Conservation (phyloP, 2,329 filamentous ascomycete genomes). For the Fusarium azukiicola region DNA sequence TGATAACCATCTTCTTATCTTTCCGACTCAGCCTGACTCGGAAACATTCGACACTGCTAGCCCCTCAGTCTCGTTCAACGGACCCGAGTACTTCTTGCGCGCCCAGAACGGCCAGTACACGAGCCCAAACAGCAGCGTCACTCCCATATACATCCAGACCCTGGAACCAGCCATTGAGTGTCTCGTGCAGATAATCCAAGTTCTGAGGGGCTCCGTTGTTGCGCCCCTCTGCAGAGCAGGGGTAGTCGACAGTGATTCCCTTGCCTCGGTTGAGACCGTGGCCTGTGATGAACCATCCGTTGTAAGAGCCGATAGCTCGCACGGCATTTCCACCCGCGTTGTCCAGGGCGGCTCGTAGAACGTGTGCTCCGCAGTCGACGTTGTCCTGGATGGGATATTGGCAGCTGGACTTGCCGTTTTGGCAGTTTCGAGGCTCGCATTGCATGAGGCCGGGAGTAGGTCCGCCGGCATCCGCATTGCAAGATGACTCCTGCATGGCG, state of each 20-base stretch:
- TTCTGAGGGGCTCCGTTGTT: not conserved
- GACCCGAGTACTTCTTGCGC: conserved; percentile 39
- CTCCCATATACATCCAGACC: not conserved
- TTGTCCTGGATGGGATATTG: not conserved
- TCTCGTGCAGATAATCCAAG: not conserved
- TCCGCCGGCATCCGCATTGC: not conserved
- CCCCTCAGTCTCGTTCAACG: conserved; percentile 33
- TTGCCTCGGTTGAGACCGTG: not conserved
- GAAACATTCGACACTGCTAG: conserved; percentile 6
- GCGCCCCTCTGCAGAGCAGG: not conserved
- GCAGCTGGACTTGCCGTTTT: not conserved
- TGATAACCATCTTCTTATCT: conserved; percentile 12
- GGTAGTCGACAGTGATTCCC: not conserved
- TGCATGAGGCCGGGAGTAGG: not conserved
- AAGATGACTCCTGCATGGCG: not conserved
- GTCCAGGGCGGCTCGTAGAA: not conserved
- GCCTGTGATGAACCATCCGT: not conserved
- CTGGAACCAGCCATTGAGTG: conserved; percentile 2
- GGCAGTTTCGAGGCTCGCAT: not conserved
- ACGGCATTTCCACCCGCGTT: conserved; percentile 1
- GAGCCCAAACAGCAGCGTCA: conserved; percentile 37
- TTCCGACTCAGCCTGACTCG: not conserved
- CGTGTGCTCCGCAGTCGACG: not conserved
- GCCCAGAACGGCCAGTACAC: conserved; percentile 44
- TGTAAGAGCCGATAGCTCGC: not conserved